Conservation (phyloP, 2,329 filamentous ascomycete species). For the Clarireedia homoeocarpa region DNA sequence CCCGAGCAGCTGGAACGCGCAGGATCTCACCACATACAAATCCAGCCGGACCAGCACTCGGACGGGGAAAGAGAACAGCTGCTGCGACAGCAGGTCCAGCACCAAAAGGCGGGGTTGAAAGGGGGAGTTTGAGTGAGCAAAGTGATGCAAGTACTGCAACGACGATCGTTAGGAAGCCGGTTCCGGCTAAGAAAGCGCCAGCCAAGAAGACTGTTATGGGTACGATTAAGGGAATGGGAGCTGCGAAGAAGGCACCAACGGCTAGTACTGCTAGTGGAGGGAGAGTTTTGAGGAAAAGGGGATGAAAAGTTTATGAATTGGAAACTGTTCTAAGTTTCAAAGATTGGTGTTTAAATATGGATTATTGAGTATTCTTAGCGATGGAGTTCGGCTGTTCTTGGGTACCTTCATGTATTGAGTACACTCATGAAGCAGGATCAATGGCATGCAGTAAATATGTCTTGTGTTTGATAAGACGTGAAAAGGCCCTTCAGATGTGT, state of each 20-base stretch:
- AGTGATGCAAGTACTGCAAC: constrained; percentile 38
- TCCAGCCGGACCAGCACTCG: constrained; percentile 12
- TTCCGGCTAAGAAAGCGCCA: constrained; percentile 33
- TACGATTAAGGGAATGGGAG: constrained; percentile 44
- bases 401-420: background rate
- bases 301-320: background rate
- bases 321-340: background rate
- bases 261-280: constrained; percentile 30
- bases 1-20: constrained; percentile 40
- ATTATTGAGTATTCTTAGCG: background rate
- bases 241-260: constrained; percentile 42
- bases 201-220: constrained; percentile 46
- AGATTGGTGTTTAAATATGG: background rate
- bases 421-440: background rate
- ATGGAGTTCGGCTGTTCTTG: background rate
- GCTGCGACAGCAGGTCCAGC: constrained; percentile 33
- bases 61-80: constrained; percentile 22
- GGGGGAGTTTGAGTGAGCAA: constrained; percentile 53
- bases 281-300: constrained; percentile 28
- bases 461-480: background rate
- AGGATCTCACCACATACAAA: constrained; percentile 21
- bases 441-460: background rate
- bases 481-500: too few relatives aligned
- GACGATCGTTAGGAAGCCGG: constrained; percentile 53
- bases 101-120: constrained; percentile 40